Evolutionary conservation across 1,139 yeast species (phyloP).

Genomic region (Taphrina wiesneri): DNA sequence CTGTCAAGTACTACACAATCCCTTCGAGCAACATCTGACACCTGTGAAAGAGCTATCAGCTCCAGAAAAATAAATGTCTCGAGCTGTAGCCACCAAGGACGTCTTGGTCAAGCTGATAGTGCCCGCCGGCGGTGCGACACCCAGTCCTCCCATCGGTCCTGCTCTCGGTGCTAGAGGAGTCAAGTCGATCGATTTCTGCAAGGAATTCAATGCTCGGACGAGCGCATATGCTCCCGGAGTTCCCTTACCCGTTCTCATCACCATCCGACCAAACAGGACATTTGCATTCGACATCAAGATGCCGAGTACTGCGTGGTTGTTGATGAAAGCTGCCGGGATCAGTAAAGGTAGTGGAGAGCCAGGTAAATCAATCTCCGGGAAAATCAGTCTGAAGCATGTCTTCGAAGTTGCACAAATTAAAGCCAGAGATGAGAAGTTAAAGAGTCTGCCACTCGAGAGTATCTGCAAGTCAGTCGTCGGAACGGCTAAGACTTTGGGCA

Average conservation of each 20-base stretch:
- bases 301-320: conserved; percentile 88
- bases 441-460: conserved; percentile 66
- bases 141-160: conserved; percentile 99
- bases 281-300: conserved; percentile 83
- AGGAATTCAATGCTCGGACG: conserved; percentile 96
- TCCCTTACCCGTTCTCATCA: conserved; percentile 83
- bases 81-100: conserved; percentile 43
- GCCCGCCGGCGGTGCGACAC: conserved; percentile 99
- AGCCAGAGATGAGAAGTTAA: conserved; percentile 76
- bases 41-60: no score
- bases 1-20: no score
- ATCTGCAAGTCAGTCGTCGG: conserved; percentile 81
- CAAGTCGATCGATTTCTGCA: conserved; percentile 96
- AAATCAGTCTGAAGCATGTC: conserved; percentile 78
- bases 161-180: conserved; percentile 98
- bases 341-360: conserved; percentile 67
- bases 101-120: conserved; percentile 84
- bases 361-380: conserved; percentile 60
- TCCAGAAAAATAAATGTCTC: conserved; percentile 26
- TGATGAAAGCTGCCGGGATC: conserved; percentile 80
- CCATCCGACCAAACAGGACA: conserved; percentile 88
- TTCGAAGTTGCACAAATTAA: conserved; percentile 95
- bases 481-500: conserved; percentile 85
- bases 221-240: conserved; percentile 80
- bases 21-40: no score